Evolutionary conservation across 805 yeast species (phyloP).

Genomic region (Kuraishia capsulata): DNA sequence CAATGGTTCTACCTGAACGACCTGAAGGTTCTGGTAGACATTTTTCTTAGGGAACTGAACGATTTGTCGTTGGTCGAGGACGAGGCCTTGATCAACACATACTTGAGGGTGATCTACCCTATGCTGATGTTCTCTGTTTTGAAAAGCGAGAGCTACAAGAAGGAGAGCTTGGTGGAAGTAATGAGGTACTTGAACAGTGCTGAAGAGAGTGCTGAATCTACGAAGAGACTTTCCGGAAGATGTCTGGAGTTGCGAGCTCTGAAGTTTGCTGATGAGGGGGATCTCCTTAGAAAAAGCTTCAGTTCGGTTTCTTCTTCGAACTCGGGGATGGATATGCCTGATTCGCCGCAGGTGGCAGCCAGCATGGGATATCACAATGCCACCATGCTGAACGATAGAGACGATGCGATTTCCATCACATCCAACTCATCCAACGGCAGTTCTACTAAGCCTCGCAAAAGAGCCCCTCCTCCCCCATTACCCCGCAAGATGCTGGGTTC

Average conservation of each 20-base stretch:
- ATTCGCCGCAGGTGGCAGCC: neutral
- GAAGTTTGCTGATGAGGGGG: too few species aligned
- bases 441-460: neutral
- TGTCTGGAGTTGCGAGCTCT: slow-evolving; percentile 20
- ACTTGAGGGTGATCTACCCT: slow-evolving; percentile 67
- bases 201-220: slow-evolving; percentile 26
- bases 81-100: slow-evolving; percentile 55
- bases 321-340: neutral
- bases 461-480: slow-evolving; percentile 4
- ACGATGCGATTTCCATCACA: slow-evolving; percentile 2
- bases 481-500: slow-evolving; percentile 1
- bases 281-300: neutral
- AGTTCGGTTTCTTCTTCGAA: slow-evolving; percentile 1
- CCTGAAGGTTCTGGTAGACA: slow-evolving; percentile 74
- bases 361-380: neutral
- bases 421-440: slow-evolving; percentile 2
- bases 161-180: slow-evolving; percentile 39
- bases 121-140: slow-evolving; percentile 60
- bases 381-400: neutral
- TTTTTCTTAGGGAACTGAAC: slow-evolving; percentile 68
- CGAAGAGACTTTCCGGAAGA: slow-evolving; percentile 30
- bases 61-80: slow-evolving; percentile 51
- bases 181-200: slow-evolving; percentile 36
- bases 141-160: slow-evolving; percentile 46
- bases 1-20: slow-evolving; percentile 78